Conservation (phyloP, 2,329 filamentous ascomycete genomes). For the Dactylonectria estremocensis region DNA sequence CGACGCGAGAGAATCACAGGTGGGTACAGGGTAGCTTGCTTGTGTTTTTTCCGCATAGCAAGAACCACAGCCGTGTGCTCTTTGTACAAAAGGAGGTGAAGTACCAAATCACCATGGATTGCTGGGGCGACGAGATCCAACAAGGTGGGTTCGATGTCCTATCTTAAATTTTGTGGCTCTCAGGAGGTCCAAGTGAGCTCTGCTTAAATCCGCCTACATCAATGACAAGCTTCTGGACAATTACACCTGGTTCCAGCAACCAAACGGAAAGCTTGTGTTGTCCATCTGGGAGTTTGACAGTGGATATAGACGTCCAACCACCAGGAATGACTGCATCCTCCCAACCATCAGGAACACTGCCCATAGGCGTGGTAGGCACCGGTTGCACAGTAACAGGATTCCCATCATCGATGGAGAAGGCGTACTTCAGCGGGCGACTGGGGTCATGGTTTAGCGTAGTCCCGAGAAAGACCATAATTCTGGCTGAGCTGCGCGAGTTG, state of each 20-base stretch:
- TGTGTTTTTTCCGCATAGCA: too few relatives aligned
- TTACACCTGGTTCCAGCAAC: conserved; percentile 66
- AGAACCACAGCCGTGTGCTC: too few relatives aligned
- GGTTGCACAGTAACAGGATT: background rate
- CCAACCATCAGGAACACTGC: background rate
- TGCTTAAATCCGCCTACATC: conserved; percentile 68
- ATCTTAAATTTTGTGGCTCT: conserved; percentile 57
- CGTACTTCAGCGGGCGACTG: background rate
- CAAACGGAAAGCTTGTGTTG: conserved; percentile 66
- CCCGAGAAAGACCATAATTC: background rate
- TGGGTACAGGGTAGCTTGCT: too few relatives aligned
- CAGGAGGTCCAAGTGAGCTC: conserved; percentile 71
- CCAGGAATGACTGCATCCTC: background rate
- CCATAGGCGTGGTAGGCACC: background rate
- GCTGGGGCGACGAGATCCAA: too few relatives aligned
- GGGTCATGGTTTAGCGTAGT: background rate
- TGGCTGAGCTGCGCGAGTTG: background rate
- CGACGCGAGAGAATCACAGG: too few relatives aligned
- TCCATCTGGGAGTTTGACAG: conserved; percentile 47
- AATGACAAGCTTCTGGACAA: conserved; percentile 71
- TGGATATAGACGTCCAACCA: background rate
- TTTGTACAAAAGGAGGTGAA: too few relatives aligned
- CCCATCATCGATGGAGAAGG: background rate
- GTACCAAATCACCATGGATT: too few relatives aligned
- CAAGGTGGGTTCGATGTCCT: background rate